Conservation (phyloP, 257 asterid genomes). For the Solanum neorickii region DNA sequence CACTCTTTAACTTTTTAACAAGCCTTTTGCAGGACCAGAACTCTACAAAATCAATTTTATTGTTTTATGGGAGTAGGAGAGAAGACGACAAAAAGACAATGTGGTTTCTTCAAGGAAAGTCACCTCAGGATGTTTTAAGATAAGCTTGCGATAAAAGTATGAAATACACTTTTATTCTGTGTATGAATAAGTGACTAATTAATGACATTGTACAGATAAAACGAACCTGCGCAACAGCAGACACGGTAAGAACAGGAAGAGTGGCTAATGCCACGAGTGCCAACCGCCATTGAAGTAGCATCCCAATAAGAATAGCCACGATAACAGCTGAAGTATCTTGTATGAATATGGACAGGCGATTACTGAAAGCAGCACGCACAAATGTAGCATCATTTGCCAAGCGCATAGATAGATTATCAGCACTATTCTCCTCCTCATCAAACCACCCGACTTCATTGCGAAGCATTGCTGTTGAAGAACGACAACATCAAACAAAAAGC, state of each 20-base stretch:
- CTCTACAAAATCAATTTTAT: not conserved
- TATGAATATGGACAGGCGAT: constrained; percentile 88
- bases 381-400: constrained; percentile 99
- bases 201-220: not conserved
- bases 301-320: constrained; percentile 90
- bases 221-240: constrained; percentile 93
- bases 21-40: not conserved
- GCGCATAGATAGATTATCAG: constrained; percentile 96
- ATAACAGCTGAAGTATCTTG: constrained; percentile 94
- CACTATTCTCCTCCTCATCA: constrained; percentile 95
- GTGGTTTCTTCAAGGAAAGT: not conserved
- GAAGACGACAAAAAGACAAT: not conserved
- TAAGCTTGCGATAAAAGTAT: not conserved
- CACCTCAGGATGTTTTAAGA: not conserved
- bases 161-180: not conserved
- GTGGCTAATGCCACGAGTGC: constrained; percentile 98
- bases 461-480: constrained; percentile 73
- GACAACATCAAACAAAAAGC: not conserved
- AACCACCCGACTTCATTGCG: constrained; percentile 99
- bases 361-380: constrained; percentile 99
- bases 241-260: constrained; percentile 76
- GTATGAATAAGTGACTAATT: not conserved
- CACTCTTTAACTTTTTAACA: not conserved
- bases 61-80: not conserved
- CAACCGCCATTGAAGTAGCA: constrained; percentile 91